Percentiles rank a stretch among this genome's conserved stretches.
phyloP scores from a whole-genome alignment of 345 rosid species.

The Syzygium aqueum region DNA sequence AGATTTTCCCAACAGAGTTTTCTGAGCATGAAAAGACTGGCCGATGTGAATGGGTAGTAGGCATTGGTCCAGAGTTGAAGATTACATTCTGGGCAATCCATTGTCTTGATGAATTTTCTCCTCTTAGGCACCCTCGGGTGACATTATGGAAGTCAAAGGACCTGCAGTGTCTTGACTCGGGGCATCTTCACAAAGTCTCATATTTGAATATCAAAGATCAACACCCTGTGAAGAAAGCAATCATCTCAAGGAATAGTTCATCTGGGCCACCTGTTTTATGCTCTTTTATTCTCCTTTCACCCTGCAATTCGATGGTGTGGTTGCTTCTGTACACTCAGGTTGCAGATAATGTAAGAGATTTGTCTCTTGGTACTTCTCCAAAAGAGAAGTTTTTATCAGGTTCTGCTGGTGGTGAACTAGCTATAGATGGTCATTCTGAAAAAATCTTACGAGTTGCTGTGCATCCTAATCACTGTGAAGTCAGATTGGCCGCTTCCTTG shows the following conservation, averaged over 20 bases:
- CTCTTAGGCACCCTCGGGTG: slow-evolving; percentile 68
- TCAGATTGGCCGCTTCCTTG: slow-evolving; percentile 57
- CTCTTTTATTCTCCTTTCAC: slow-evolving; percentile 46
- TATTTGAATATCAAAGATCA: slow-evolving; percentile 20
- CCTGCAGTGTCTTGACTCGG: slow-evolving; percentile 22
- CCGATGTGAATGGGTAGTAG: slow-evolving; percentile 81
- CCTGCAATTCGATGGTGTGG: slow-evolving; percentile 42
- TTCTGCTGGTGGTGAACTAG: slow-evolving; percentile 26
- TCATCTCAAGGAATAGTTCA: slow-evolving; percentile 35
- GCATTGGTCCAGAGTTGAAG: slow-evolving; percentile 60
- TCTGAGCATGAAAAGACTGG: slow-evolving; percentile 35
- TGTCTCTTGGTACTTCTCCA: slow-evolving; percentile 21
- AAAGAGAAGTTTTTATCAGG: slow-evolving; percentile 14
- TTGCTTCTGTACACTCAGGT: slow-evolving; percentile 34
- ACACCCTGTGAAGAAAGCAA: slow-evolving; percentile 42
- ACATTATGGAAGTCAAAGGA: slow-evolving; percentile 59
- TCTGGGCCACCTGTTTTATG: slow-evolving; percentile 57
- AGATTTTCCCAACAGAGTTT: slow-evolving; percentile 19
- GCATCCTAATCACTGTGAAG: slow-evolving; percentile 42
- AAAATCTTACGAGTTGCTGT: slow-evolving; percentile 57
- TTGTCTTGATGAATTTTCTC: slow-evolving; percentile 76
- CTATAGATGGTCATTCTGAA: slow-evolving; percentile 58
- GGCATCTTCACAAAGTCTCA: slow-evolving; percentile 18
- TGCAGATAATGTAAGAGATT: slow-evolving; percentile 18
- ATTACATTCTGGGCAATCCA: slow-evolving; percentile 82